These are phyloP conservation scores for Hyaloscypha hepaticicola DNA, from an alignment of 495 filamentous ascomycete species.

Conservation along the genomic window DNA sequence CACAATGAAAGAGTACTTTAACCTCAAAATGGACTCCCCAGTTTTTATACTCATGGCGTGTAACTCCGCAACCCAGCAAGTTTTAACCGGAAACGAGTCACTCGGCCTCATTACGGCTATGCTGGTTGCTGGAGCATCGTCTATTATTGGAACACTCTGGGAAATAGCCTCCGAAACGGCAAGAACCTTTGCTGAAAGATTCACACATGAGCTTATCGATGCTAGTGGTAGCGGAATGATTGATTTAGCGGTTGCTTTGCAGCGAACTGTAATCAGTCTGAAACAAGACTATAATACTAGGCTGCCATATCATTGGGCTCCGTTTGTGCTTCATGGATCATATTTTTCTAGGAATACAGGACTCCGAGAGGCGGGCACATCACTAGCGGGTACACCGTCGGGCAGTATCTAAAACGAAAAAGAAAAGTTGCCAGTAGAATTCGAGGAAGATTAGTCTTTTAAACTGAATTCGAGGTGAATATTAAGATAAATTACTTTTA, in stretches of 20 bases:
- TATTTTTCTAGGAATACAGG: conserved; percentile 1
- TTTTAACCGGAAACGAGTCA: conserved; percentile 14
- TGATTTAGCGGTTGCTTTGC: conserved; percentile 9
- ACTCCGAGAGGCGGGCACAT: too few relatives aligned
- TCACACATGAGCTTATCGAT: too few relatives aligned
- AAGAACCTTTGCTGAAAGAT: neutral
- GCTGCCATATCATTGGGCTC: conserved; percentile 18
- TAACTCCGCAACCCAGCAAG: conserved; percentile 4
- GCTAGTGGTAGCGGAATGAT: neutral
- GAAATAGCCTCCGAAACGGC: neutral
- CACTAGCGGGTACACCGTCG: too few relatives aligned
- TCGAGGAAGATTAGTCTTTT: too few relatives aligned
- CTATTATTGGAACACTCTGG: conserved; percentile 13
- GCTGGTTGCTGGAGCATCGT: conserved; percentile 14
- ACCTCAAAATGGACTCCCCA: conserved; percentile 7
- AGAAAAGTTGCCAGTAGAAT: too few relatives aligned
- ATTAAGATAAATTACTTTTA: too few relatives aligned
- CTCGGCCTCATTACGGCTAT: conserved; percentile 18
- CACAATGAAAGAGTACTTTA: conserved; percentile 7
- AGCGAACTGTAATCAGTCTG: conserved; percentile 4
- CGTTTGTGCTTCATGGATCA: conserved; percentile 11
- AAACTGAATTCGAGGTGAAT: too few relatives aligned
- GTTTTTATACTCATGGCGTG: conserved; percentile 16
- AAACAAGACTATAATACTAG: neutral
- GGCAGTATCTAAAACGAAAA: too few relatives aligned